A percentile compares a stretch with the other conserved stretches of the same genome.
These are phyloP conservation scores for Paspalum vaginatum DNA, from an alignment of 176 grass and related monocot species.

Conservation along the genomic window DNA sequence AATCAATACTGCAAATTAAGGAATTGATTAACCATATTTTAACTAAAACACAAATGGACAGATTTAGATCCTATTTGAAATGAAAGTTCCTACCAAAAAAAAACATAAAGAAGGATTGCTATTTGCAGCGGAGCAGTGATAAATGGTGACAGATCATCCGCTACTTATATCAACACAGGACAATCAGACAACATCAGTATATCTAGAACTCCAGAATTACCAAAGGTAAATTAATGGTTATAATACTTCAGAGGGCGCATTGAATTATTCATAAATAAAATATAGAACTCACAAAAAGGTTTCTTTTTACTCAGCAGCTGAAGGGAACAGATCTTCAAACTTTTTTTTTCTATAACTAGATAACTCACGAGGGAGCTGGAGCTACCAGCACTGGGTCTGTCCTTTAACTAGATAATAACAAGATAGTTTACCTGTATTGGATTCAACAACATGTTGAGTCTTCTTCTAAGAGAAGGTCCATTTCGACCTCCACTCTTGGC, in stretches of 20 bases:
- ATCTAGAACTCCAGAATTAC: not conserved
- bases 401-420: not conserved
- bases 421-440: conserved; percentile 73
- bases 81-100: not conserved
- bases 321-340: not conserved
- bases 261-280: not conserved
- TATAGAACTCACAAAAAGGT: not conserved
- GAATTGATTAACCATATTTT: not conserved
- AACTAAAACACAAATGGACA: not conserved
- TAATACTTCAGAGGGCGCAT: not conserved
- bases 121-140: not conserved
- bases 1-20: not conserved
- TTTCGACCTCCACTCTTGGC: conserved; percentile 78
- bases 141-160: not conserved
- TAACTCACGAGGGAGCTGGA: too few species aligned
- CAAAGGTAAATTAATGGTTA: not conserved
- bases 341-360: too few species aligned
- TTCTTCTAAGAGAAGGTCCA: conserved; percentile 85
- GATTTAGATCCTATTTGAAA: not conserved
- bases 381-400: too few species aligned
- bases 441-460: conserved; percentile 83
- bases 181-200: not conserved
- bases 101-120: not conserved
- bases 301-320: conserved; percentile 19
- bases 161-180: not conserved